Conservation (phyloP, 306 rosid species). For the Prunus salicina region DNA sequence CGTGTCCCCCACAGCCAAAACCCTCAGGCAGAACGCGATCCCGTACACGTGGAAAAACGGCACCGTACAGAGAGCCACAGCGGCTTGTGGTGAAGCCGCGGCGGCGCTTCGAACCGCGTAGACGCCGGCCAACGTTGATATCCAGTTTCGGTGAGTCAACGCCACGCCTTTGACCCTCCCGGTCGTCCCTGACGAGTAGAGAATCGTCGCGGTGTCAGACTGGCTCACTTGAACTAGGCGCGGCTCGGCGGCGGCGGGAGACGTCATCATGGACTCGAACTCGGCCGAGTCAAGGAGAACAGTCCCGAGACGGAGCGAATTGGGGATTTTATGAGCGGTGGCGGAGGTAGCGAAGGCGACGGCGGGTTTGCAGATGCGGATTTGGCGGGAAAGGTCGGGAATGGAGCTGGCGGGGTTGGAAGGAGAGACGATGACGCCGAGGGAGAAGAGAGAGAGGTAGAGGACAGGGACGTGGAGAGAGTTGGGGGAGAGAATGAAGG, state of each 20-base stretch:
- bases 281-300: conserved; percentile 27
- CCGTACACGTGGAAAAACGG: conserved; percentile 41
- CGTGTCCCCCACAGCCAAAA: conserved; percentile 17
- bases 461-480: conserved; percentile 30
- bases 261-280: conserved; percentile 32
- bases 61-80: conserved; percentile 21
- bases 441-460: conserved; percentile 27
- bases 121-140: not conserved
- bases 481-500: conserved; percentile 31
- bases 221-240: conserved; percentile 15
- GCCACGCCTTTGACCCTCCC: conserved; percentile 33
- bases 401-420: conserved; percentile 28
- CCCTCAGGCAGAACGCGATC: conserved; percentile 12
- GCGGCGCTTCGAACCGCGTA: not conserved
- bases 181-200: conserved; percentile 34
- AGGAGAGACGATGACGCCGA: conserved; percentile 34
- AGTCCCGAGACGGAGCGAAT: conserved; percentile 3
- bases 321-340: conserved; percentile 21
- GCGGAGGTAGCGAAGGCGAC: conserved; percentile 34
- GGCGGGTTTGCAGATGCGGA: conserved; percentile 24
- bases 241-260: not conserved
- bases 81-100: not conserved
- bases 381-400: conserved; percentile 30
- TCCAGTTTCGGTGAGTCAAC: conserved; percentile 31
- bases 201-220: conserved; percentile 29